phyloP scores from a whole-genome alignment of 805 yeast genomes.

The Metschnikowia cerradonensis region DNA sequence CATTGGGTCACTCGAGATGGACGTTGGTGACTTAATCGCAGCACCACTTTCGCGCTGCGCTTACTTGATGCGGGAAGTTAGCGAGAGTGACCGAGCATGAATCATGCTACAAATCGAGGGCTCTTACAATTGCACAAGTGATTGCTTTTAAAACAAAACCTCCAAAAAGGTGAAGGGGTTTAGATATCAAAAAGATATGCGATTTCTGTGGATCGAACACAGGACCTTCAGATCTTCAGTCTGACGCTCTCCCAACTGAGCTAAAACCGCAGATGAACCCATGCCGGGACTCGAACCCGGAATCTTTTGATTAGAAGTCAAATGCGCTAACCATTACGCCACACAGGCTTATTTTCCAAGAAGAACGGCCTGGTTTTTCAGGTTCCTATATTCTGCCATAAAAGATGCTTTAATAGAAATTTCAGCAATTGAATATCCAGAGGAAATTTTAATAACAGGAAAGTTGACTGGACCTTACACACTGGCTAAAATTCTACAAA shows the following conservation, averaged over 20 bases:
- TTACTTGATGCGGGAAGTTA: not conserved
- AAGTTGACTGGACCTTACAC: no score
- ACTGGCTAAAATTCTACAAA: no score
- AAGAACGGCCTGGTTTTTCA: not conserved
- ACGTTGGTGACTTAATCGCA: not conserved
- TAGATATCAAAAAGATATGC: conserved; percentile 5
- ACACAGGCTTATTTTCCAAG: conserved; percentile 9
- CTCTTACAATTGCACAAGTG: no score
- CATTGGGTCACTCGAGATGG: not conserved
- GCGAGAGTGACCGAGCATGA: no score
- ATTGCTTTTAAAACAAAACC: no score
- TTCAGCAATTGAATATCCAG: no score
- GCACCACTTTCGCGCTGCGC: not conserved
- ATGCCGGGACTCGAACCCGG: conserved; percentile 5
- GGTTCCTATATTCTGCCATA: not conserved
- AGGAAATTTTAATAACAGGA: no score
- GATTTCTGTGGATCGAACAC: conserved; percentile 19
- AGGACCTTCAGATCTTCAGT: conserved; percentile 17
- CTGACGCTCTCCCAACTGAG: conserved; percentile 28
- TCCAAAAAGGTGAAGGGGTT: no score
- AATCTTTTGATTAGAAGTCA: no score
- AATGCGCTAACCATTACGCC: conserved; percentile 12
- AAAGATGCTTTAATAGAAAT: no score
- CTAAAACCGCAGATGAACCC: conserved; percentile 21
- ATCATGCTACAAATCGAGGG: no score